These are phyloP conservation scores for Chiua virens DNA, from an alignment of 768 basidiomycete genomes.

Conservation along the genomic window DNA sequence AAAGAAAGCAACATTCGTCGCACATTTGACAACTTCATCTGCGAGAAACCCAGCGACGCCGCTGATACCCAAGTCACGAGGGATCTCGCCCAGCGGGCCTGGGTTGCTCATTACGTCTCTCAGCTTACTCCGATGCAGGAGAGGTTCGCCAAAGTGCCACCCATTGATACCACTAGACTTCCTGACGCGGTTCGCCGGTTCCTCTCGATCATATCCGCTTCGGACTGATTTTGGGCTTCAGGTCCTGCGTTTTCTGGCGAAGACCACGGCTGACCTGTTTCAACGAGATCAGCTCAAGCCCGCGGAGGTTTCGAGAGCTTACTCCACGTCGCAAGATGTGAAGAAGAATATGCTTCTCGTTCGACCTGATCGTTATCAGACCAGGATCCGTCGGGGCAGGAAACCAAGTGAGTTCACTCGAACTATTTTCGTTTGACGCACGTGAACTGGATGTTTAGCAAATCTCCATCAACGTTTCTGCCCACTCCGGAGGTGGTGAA, in stretches of 20 bases:
- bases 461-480: slow-evolving; percentile 23
- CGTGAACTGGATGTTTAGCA: slow-evolving; percentile 8
- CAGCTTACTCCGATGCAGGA: slow-evolving; percentile 23
- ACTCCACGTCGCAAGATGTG: slow-evolving; percentile 12
- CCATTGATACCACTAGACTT: slow-evolving; percentile 28
- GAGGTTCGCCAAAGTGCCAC: slow-evolving; percentile 19
- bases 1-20: slow-evolving; percentile 16
- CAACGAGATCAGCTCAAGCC: slow-evolving; percentile 31
- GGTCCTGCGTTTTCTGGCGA: slow-evolving; percentile 29
- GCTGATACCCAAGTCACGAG: slow-evolving; percentile 4
- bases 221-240: slow-evolving; percentile 5
- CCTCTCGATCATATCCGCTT: not conserved
- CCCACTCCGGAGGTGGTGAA: slow-evolving; percentile 14
- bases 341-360: slow-evolving; percentile 16
- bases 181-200: slow-evolving; percentile 18
- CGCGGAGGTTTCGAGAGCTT: slow-evolving; percentile 19
- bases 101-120: slow-evolving; percentile 32
- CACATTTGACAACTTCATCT: slow-evolving; percentile 10
- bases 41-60: not conserved
- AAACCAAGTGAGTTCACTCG: slow-evolving; percentile 36
- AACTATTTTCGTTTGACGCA: not conserved
- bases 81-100: slow-evolving; percentile 30
- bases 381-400: slow-evolving; percentile 30
- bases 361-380: slow-evolving; percentile 29
- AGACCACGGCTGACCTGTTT: slow-evolving; percentile 23